Base-by-base conservation (phyloP, 2,329 filamentous ascomycete genomes). In the Diaporthe vexans region DNA sequence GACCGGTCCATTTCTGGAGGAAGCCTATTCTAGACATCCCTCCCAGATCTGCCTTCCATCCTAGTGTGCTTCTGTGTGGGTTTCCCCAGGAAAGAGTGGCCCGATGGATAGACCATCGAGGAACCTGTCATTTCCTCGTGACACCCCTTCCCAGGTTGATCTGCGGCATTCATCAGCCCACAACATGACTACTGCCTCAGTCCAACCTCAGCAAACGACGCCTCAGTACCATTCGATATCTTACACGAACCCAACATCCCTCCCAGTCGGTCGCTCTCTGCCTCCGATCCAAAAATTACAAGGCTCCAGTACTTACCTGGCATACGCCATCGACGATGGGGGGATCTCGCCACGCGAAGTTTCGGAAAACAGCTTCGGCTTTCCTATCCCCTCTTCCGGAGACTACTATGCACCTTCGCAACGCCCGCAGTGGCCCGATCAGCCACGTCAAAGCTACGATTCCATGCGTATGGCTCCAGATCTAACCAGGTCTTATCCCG, bases 231-330 rank as follows among this genome's bases (percentile, higher is more conserved):
- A 26, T 40, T 51, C 35, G 24, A 48, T 24, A 11, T 19, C 56
- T 11, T 24, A 29, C 29, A 40, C 71, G 43, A 59, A 52, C 29
- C 48, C 61, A n/a, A 40, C 52, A 3, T 46, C 71, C 9, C n/a
- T 40, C n/a, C 37, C 48, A 46, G 43, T 35, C 58, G 24, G 43
- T 48, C 51, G 33, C 46, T 52, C 17, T 43, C 61, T 73, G 19
- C 57, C 54, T 51, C 74, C 74, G 4, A 51, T 71, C 35, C 65
- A 56, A 46, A 43, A 71, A 17, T n/a, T 33, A 17, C 68, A 43
- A 29, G 10, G 11, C 29, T 29, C 52, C 4, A 46, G 17, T 4
- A 24, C 48, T 15, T 11, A 61, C 11, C 37, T 35, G 33, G 21
- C 56, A 5, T 15, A 63, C 11, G n/a, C 43, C 21, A 33, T 40